Evolutionary conservation across 192 early-diverging fungal genomes (phyloP).

Genomic region (Linnemannia exigua): DNA sequence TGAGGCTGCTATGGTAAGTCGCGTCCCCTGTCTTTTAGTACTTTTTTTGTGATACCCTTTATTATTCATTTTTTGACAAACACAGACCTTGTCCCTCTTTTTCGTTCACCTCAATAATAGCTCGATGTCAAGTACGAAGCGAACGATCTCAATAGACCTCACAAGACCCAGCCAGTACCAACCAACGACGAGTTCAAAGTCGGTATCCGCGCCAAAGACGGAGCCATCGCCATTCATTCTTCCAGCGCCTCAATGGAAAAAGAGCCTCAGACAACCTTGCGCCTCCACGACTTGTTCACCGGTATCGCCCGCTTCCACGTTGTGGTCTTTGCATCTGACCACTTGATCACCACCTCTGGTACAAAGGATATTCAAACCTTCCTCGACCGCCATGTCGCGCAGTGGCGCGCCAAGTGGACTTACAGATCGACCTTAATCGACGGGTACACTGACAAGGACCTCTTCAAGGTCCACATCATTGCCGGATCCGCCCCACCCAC

Average conservation of each 20-base stretch:
- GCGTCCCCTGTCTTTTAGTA: not conserved
- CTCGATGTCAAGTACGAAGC: conserved; percentile 32
- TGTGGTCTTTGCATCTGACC: conserved; percentile 29
- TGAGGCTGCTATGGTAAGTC: conserved; percentile 41
- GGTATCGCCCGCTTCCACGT: conserved; percentile 37
- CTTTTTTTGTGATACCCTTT: not conserved
- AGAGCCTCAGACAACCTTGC: not conserved
- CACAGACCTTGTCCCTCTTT: not conserved
- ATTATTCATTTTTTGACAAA: not conserved
- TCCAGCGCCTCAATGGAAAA: not conserved
- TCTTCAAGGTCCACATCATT: conserved; percentile 43
- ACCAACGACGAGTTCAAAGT: conserved; percentile 18
- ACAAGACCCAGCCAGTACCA: conserved; percentile 22
- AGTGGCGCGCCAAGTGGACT: conserved; percentile 25
- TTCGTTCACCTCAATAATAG: not conserved
- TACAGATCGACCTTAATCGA: not conserved
- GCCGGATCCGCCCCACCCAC: not conserved
- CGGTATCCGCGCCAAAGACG: conserved; percentile 30
- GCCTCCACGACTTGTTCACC: conserved; percentile 16
- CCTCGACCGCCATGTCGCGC: not conserved
- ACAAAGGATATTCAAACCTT: not conserved
- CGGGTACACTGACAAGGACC: not conserved
- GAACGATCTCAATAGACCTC: conserved; percentile 28
- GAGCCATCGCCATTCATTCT: conserved; percentile 1
- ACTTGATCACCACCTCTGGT: not conserved